Percentiles rank a stretch among this genome's conserved stretches.
phyloP scores from a whole-genome alignment of 768 basidiomycete genomes.

The Podaxis carcinomalis region DNA sequence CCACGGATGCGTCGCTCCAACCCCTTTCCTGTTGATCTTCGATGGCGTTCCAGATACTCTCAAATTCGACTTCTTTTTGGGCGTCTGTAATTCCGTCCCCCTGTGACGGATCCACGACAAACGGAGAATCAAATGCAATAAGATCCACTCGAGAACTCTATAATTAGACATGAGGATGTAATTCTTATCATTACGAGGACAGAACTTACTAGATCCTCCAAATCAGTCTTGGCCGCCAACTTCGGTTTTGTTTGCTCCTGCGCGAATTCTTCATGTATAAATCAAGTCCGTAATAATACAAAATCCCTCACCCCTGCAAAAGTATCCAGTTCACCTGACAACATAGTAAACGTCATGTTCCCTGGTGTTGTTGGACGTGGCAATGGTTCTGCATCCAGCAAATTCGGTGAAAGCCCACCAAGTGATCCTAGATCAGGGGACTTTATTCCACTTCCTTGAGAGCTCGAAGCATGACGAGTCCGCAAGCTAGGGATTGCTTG shows the following conservation, averaged over 20 bases:
- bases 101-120: constrained; percentile 40
- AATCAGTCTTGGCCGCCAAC: neutral
- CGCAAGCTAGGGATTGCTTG: constrained; percentile 42
- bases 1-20: constrained; percentile 62
- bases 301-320: constrained; percentile 16
- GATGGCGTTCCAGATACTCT: constrained; percentile 51
- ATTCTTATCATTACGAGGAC: neutral
- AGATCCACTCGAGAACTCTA: constrained; percentile 47
- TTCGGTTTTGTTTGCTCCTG: neutral
- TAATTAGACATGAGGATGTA: constrained; percentile 3
- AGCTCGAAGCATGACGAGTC: constrained; percentile 24
- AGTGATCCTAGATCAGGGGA: constrained; percentile 28
- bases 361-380: constrained; percentile 35
- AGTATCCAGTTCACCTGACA: constrained; percentile 23
- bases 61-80: constrained; percentile 40
- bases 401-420: neutral
- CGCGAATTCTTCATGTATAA: neutral
- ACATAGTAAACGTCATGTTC: constrained; percentile 36
- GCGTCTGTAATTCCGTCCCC: constrained; percentile 15
- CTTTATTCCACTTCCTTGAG: constrained; percentile 24
- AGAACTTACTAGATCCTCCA: constrained; percentile 18
- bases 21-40: constrained; percentile 47
- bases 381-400: constrained; percentile 12
- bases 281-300: neutral
- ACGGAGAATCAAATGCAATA: constrained; percentile 73